Percentiles rank a stretch among this genome's conserved stretches.
Conservation (phyloP, 768 basidiomycete species). For the Gloeopeniophorella convolvens region DNA sequence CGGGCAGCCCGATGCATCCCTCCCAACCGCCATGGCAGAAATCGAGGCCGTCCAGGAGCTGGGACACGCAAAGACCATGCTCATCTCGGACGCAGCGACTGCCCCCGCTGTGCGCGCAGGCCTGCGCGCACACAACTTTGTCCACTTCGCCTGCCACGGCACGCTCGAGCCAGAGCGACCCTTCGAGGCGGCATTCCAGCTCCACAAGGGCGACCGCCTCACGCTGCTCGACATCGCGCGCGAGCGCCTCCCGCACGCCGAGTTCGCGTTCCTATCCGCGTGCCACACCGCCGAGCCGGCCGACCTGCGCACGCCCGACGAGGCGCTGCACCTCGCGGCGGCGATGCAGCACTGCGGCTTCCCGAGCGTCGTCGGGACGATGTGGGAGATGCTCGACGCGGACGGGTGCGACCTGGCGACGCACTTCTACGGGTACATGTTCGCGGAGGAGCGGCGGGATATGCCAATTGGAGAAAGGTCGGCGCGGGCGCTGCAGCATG, state of each 20-base stretch:
- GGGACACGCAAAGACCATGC: not conserved
- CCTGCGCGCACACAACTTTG: not conserved
- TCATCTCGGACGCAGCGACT: not conserved
- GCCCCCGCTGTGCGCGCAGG: not conserved
- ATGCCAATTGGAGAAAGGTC: not conserved
- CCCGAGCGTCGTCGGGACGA: conserved; percentile 10
- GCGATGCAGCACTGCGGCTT: conserved; percentile 7
- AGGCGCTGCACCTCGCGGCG: conserved; percentile 10
- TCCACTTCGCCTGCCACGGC: conserved; percentile 11
- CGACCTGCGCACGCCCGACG: not conserved
- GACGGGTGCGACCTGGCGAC: conserved; percentile 6
- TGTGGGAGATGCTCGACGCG: conserved; percentile 9
- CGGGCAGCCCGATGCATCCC: not conserved
- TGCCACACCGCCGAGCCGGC: conserved; percentile 4
- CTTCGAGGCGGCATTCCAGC: not conserved
- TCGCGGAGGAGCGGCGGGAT: not conserved
- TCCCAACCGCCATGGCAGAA: not conserved
- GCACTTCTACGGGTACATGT: not conserved
- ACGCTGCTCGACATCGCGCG: not conserved
- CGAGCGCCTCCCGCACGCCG: not conserved
- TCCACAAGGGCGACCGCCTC: not conserved
- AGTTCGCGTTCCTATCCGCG: conserved; percentile 8
- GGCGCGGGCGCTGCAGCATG: not conserved
- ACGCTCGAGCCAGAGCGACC: not conserved
- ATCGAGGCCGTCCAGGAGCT: not conserved